Base-by-base conservation (phyloP, 768 basidiomycete genomes). In the Leccinellum luteum region DNA sequence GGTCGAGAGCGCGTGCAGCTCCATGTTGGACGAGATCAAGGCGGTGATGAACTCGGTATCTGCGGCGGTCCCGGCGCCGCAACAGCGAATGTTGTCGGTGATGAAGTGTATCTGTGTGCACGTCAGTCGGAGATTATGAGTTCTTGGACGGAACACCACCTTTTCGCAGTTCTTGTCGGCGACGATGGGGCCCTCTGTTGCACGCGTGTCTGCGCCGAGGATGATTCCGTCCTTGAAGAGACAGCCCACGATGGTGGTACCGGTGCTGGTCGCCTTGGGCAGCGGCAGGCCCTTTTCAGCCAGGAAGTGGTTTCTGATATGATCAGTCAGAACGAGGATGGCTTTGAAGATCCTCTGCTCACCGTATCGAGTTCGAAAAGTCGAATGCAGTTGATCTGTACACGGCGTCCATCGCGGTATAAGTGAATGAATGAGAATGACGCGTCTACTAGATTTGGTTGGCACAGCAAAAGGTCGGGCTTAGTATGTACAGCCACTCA, bases 141-240 rank as follows among this genome's bases (percentile, higher is more conserved):
- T 3, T 28, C 28, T 7, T 1, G 25, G 47, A 13, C 6, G 15
- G 21, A 41, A 27, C 45, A 15, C 8, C 55, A 95, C 96, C 89
- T 99, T 99, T 79, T 98, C 97, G 75, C 97, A 99, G 76, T 99
- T 99, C 84, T 99, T 98, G 79, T 98, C 96, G 0, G 93, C 93
- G 27, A 99, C 92, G 62, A 98, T 98, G 23, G 84, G 83, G 1
- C 96, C 97, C 59, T 87, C 92, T 0, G 97, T 98, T 4, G 97
- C 95, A 65, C 96, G 82, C 1, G 97, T 99, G 74, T 98, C 97
- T 14, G 97, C 97, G 48, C 96, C 97, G 6, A 99, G 83, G 17
- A 96, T 84, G 64, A 99, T 87, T 6, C 97, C 97, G 68, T 92
- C 92, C 64, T 86, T 87, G 74, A 90, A 98, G 55, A 97, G 75